Evolutionary conservation across 192 early-diverging fungal genomes (phyloP), one percentile per base, ranked within the genome.

Genomic region (Backusella morwellensis): DNA sequence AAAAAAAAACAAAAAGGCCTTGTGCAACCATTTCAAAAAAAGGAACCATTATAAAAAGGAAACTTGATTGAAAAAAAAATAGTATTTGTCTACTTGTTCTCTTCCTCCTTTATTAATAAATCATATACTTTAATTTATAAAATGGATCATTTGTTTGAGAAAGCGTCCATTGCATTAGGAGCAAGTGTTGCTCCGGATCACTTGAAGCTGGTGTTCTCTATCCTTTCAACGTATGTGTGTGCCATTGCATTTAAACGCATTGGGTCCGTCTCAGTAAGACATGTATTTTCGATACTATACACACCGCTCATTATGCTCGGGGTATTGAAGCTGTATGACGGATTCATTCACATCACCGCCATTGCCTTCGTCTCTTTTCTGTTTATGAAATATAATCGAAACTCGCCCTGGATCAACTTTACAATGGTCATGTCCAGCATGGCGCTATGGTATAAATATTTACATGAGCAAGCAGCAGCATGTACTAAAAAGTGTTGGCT

Each of bases 371-470:
- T 84, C 17, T 80, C 85, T 26, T 93, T 89, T 79, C 66, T 78
- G 19, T 75, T 94, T 34, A 88, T 91, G 80, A 76, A 80, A 0
- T 66, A 69, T 19, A 76, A 88, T 52, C 72, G 79, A 75, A 84
- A 81, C 19, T 72, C 77, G 19, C 83, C 91, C 6, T 78, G 82
- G 72, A 73, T 87, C 1, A 91, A 92, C 36, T 92, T 92, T 75
- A 67, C 87, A 7, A 75, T 83, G 19, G 85, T 88, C 6, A 92
- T 94, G 90, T 59, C 84, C 36, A 91, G 92, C 79, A 86, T 94
- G 87, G 82, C 84, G 81, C 84, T 81, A 80, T 88, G 85, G 90
- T 83, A 88, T 32, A 70, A 63, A 74, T 3, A 26, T 23, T 40
- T 23, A 66, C 41, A 71, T 19, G 34, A 75, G 32, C 12, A 75